These are phyloP conservation scores for Eragrostis curvula DNA, from an alignment of 176 grass and related monocot species.

Conservation along the genomic window DNA sequence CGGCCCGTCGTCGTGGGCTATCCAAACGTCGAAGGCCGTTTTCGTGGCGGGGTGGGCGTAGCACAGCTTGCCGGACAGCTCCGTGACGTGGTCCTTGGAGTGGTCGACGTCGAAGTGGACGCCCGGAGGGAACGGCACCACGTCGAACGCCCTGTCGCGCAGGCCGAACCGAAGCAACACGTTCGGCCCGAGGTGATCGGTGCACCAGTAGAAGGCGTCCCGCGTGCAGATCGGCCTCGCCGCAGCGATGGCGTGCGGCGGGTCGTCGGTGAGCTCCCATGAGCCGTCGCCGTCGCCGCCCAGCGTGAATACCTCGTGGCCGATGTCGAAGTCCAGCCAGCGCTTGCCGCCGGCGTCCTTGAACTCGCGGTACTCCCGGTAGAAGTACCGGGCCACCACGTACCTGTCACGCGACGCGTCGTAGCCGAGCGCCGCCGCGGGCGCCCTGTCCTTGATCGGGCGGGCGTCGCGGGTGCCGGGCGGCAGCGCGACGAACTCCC, in stretches of 20 bases:
- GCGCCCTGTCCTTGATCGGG: no score
- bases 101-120: no score
- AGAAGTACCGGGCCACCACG: neutral
- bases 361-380: neutral
- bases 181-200: fast-evolving
- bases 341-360: neutral
- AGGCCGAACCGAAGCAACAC: constrained; percentile 14
- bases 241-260: neutral
- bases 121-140: neutral
- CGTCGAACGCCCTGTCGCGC: constrained; percentile 21
- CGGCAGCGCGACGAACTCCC: neutral
- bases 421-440: neutral
- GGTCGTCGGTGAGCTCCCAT: constrained; percentile 1
- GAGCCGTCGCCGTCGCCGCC: neutral
- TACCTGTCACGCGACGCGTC: neutral
- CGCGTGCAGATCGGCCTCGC: neutral
- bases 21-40: neutral
- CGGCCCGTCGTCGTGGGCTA: neutral
- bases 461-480: neutral
- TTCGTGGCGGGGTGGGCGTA: neutral
- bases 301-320: neutral
- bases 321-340: neutral
- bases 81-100: neutral
- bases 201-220: neutral
- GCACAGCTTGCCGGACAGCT: neutral